Conservation (phyloP, 768 basidiomycete species). For the Calocera viscosa region DNA sequence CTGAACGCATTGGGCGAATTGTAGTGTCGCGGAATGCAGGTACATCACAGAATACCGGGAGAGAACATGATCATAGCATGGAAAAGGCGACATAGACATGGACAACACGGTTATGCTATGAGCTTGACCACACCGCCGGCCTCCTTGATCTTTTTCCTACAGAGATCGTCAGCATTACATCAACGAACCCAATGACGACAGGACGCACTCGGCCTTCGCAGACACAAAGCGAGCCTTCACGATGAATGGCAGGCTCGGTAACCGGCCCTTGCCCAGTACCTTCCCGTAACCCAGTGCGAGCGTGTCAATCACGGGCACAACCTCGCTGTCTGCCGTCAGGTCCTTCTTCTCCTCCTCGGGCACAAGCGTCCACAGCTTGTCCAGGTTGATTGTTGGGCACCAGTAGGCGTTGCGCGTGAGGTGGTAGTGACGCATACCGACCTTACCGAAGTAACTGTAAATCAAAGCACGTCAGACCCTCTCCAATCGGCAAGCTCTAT, state of each 20-base stretch:
- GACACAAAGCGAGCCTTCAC: constrained; percentile 97
- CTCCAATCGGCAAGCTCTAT: background rate
- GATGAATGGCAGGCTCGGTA: constrained; percentile 87
- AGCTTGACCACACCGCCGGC: constrained; percentile 89
- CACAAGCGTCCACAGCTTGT: constrained; percentile 90
- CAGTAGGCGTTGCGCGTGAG: constrained; percentile 79
- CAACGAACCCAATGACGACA: constrained; percentile 14
- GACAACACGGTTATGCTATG: constrained; percentile 49
- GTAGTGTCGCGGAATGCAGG: background rate
- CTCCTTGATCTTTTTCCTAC: constrained; percentile 74
- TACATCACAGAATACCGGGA: background rate
- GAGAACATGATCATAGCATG: constrained; percentile 11
- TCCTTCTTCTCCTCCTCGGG: constrained; percentile 72
- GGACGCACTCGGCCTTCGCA: constrained; percentile 59
- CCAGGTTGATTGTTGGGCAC: constrained; percentile 96
- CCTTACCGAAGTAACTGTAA: constrained; percentile 92
- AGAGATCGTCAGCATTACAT: background rate
- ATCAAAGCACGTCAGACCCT: background rate
- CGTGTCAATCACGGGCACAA: constrained; percentile 92
- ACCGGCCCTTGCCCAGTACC: constrained; percentile 89
- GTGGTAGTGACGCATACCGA: constrained; percentile 99
- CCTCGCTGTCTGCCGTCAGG: constrained; percentile 55
- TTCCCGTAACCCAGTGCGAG: constrained; percentile 77
- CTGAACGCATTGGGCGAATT: too few species aligned
- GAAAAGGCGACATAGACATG: constrained; percentile 18